Evolutionary conservation across 768 basidiomycete genomes (phyloP), one percentile per base, ranked within the genome.

Genomic region (Sporobolomyces phaffii): DNA sequence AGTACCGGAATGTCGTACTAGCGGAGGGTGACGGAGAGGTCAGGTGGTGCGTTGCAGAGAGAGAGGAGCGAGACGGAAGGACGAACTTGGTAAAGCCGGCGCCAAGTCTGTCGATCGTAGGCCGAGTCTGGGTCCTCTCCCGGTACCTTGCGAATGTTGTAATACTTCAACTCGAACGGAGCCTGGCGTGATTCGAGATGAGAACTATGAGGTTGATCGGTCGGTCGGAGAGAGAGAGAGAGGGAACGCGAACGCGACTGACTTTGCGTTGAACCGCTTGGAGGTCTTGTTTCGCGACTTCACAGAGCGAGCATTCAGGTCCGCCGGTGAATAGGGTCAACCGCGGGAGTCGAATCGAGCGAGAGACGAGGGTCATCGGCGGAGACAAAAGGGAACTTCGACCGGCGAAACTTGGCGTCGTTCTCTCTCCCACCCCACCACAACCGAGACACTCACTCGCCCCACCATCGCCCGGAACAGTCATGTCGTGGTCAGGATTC

Each of bases 401-500:
- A 17, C 38, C 38, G 17, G 17, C 33, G 9, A 24, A 34, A 34
- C 24, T 34, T 24, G 52, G 22, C 45, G 45, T 47, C 18, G 24
- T 8, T 10, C 45, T 47, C 45, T 22, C 45, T 47, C 45, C 18
- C 45, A 26, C 31, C 10, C 51, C 34, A 11, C 15, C 31, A 13
- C 31, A 24, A 14, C 49, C n/a, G n/a, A n/a, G n/a, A n/a, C n/a
- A 9, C 47, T 48, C 47, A n/a, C 43, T 44, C 43, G 43, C 7
- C 43, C 47, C 6, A 29, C 47, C 9, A 29, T 28, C n/a, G 10
- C n/a, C 9, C 26, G 8, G 20, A 48, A 26, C 45, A 28, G 47
- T 2, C 38, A 64, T 64, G 63, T 64, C 63, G 38, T 64, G 63
- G 63, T 43, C 34, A 75, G 90, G 92, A 70, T 87, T 96, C 81